A percentile compares a stretch with the other conserved stretches of the same genome.
Evolutionary conservation across 2,329 filamentous ascomycete genomes (phyloP).

Genomic region (Fusarium tupiense): DNA sequence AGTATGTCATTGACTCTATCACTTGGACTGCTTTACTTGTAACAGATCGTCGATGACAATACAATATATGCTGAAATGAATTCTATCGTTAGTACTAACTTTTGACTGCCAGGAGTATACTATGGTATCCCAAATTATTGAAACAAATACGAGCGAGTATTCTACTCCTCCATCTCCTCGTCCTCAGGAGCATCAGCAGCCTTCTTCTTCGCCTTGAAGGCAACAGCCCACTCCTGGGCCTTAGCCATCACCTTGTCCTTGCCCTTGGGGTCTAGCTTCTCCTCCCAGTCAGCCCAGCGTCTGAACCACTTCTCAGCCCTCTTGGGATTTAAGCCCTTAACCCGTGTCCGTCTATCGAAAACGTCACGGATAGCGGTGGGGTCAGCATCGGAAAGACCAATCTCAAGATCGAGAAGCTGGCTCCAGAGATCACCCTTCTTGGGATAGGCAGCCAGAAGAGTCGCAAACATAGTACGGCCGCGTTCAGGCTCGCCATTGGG

Average conservation of each 20-base stretch:
- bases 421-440: conserved; percentile 95
- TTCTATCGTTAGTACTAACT: conserved; percentile 35
- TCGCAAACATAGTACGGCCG: conserved; percentile 94
- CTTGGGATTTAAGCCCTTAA: conserved; percentile 79
- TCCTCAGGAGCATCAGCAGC: conserved; percentile 48
- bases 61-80: conserved; percentile 15
- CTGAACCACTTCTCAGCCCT: conserved; percentile 90
- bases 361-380: conserved; percentile 72
- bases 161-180: conserved; percentile 50
- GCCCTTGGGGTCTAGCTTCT: conserved; percentile 72
- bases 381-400: conserved; percentile 67
- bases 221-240: conserved; percentile 75
- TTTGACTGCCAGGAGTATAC: conserved; percentile 29
- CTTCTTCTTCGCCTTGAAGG: conserved; percentile 57
- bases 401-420: conserved; percentile 87
- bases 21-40: background rate
- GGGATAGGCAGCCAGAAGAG: conserved; percentile 82
- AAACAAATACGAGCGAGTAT: conserved; percentile 11
- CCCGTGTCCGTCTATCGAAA: conserved; percentile 81
- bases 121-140: conserved; percentile 40
- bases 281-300: conserved; percentile 91
- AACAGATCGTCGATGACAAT: background rate
- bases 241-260: conserved; percentile 76
- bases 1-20: background rate
- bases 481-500: conserved; percentile 85